Percentiles rank a stretch among this genome's conserved stretches.
phyloP scores from a whole-genome alignment of 768 basidiomycete genomes.

The Rossbeevera mucosa region DNA sequence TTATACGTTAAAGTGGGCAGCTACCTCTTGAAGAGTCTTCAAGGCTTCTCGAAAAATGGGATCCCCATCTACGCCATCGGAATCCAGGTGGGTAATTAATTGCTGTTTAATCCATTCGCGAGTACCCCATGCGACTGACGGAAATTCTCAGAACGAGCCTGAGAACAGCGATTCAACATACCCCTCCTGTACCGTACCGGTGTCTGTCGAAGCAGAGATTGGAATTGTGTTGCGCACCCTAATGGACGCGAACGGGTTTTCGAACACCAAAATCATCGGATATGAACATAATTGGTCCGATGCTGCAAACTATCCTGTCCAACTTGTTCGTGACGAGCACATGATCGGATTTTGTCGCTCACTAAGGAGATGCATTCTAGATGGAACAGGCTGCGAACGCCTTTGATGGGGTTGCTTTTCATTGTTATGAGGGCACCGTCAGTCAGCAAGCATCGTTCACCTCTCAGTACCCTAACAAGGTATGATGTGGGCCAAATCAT shows the following conservation, averaged over 20 bases:
- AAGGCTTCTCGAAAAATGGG: slow-evolving; percentile 61
- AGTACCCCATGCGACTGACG: background rate
- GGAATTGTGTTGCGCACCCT: slow-evolving; percentile 51
- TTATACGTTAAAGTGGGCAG: slow-evolving; percentile 48
- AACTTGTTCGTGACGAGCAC: slow-evolving; percentile 36
- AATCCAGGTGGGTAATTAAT: slow-evolving; percentile 38
- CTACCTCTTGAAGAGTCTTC: slow-evolving; percentile 68
- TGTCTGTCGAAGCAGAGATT: slow-evolving; percentile 54
- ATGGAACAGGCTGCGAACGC: slow-evolving; percentile 54
- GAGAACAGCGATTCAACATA: slow-evolving; percentile 60
- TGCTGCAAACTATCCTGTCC: slow-evolving; percentile 57
- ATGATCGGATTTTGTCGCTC: background rate
- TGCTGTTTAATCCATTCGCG: background rate
- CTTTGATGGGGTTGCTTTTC: slow-evolving; percentile 65
- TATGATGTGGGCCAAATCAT: background rate
- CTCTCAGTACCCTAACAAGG: slow-evolving; percentile 51
- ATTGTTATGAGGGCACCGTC: slow-evolving; percentile 62
- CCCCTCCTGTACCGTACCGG: slow-evolving; percentile 56
- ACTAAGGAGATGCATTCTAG: slow-evolving; percentile 19
- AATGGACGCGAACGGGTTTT: slow-evolving; percentile 60
- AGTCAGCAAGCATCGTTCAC: slow-evolving; percentile 54
- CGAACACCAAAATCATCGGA: slow-evolving; percentile 57
- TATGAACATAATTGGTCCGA: slow-evolving; percentile 74
- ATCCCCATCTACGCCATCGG: slow-evolving; percentile 59
- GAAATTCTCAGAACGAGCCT: slow-evolving; percentile 45